Conservation (phyloP, 306 rosid species). For the Vigna hirtella region DNA sequence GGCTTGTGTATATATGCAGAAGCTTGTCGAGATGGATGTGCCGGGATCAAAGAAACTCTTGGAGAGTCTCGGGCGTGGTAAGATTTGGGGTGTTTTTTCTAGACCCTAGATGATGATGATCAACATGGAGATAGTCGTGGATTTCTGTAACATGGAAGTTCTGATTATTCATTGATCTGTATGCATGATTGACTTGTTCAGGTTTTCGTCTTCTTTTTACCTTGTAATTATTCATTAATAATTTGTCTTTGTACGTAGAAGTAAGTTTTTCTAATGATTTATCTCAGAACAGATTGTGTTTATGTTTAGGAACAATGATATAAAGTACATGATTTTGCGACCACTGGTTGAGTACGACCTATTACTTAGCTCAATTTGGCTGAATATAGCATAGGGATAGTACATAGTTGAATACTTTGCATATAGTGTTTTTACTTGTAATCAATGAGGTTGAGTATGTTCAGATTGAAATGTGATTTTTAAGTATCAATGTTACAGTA, state of each 20-base stretch:
- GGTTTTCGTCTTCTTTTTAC: constrained; percentile 20
- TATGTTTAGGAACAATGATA: constrained; percentile 37
- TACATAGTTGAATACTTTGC: constrained; percentile 26
- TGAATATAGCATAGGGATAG: constrained; percentile 9
- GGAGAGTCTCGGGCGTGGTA: constrained; percentile 85
- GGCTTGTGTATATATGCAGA: constrained; percentile 70
- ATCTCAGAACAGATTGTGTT: constrained; percentile 36
- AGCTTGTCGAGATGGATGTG: constrained; percentile 75
- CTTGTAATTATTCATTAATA: constrained; percentile 47
- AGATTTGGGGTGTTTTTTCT: constrained; percentile 90
- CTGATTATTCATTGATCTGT: constrained; percentile 49
- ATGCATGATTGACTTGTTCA: constrained; percentile 49
- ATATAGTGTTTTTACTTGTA: constrained; percentile 1
- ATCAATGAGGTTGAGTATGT: neutral
- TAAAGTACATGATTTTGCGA: constrained; percentile 22
- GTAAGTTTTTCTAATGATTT: constrained; percentile 41
- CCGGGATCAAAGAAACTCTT: constrained; percentile 85
- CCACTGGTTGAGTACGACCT: constrained; percentile 22
- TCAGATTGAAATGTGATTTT: constrained; percentile 32
- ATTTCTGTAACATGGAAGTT: constrained; percentile 37
- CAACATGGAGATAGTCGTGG: neutral
- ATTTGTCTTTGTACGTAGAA: constrained; percentile 43
- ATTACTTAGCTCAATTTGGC: constrained; percentile 1
- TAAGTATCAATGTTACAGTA: neutral
- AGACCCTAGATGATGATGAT: constrained; percentile 58